Base-by-base conservation (phyloP, 208 protist genomes). In the Acanthamoeba castellanii region DNA sequence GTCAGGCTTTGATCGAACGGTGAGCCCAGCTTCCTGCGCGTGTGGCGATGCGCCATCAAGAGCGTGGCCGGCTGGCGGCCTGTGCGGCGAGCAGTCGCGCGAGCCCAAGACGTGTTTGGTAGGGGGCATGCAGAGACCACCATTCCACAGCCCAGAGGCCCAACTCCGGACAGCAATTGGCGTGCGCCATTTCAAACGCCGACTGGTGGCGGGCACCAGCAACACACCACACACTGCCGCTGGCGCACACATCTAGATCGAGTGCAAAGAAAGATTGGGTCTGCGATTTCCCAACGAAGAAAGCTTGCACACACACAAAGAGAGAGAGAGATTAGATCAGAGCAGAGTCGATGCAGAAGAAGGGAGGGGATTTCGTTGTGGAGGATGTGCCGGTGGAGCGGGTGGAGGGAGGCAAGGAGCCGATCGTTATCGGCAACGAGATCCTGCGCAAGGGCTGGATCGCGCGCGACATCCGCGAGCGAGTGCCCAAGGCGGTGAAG, bases 401-500 rank as follows among this genome's bases (percentile, higher is more conserved):
- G 59, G 47, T 93, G 16, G 61, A 93, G 34, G 88, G 88, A 68
- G 64, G 64, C 9, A 93, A 81, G 66, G 88, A 93, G 59, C 55
- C 88, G 25, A 78, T 93, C n/a, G 30, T 93, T 5, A 81, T 93
- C 64, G 88, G 88, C 88, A 81, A 93, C 88, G 64, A 70, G n/a
- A 47, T 93, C 45, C 45, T 93, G 37, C 27, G 66, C 64, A 70
- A 59, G 37, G 88, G 55, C 61, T 78, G 34, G 64, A 70, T 78
- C 61, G 66, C 88, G 22, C 32, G 50, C 2, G 93, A 88, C 57
- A 45, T 95, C 4, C 61, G 50, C 22, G 42, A 84, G 61, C 78
- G 68, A 8, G 94, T 95, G 42, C 94, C 94, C 88, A 96, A 96
- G 94, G 81, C 95, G 2, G 57, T 74, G 16, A 93, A 88, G 68